Evolutionary conservation across 2,329 filamentous ascomycete species (phyloP), one percentile per base, ranked within the genome.

Genomic region (Xylariaceae sp.): DNA sequence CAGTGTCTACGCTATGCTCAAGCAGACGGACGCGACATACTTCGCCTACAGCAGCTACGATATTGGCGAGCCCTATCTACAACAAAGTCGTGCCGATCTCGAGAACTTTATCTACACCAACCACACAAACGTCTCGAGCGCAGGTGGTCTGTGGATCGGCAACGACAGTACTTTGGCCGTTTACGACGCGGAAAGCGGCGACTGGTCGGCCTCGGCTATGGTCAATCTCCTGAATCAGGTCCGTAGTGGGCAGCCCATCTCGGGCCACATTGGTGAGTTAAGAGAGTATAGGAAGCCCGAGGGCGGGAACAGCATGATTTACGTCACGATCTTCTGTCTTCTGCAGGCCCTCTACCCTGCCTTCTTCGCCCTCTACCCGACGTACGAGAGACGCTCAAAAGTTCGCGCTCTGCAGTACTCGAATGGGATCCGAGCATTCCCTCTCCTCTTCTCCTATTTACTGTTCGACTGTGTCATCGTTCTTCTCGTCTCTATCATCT

Each of bases 391-490:
- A 26, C 54, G 80, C 22, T 68, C 74, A 35, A 78, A 81, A 42
- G 78, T 87, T 17, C 67, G 81, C 41, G 77, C 79, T 13, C 64
- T 87, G 19, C 80, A 85, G 56, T 86, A 83, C 63, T 83, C 79
- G 49, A 87, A 86, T 52, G 82, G 82, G 22, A 78, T 85, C 26
- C 67, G 79, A 19, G 73, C 77, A 3, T 65, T 76, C 4, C 78
- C 81, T 2, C 61, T 85, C 2, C 83, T 82, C 78, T 60, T 79
- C 7, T 79, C 82, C 2, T 84, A 86, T 54, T 69, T 76, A 8
- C 52, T 71, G 4, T 85, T 85, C 56, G 82, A 86, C 60, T 78
- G 81, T 48, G 55, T 73, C 24, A 78, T 83, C 43, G 74, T 84
- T 2, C 43, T 83, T 15, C 34, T 54, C 19, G 48, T 64, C 29